Base-by-base conservation (phyloP, 2,329 filamentous ascomycete species). In the Trichoderma afroharzianum region DNA sequence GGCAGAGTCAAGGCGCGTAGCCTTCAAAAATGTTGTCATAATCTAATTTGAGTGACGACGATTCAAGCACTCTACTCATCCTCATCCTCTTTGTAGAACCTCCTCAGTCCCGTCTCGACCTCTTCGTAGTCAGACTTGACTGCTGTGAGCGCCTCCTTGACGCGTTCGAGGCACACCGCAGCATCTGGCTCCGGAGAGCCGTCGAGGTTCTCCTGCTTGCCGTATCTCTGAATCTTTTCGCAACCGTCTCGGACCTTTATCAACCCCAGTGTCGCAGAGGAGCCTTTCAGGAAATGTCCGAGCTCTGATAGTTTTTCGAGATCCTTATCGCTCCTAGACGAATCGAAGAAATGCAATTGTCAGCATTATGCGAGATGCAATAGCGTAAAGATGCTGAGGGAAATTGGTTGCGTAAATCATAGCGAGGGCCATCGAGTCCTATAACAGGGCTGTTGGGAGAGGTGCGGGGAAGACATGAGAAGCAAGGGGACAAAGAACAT, bases 201-300 rank as follows among this genome's bases (percentile, higher is more conserved):
- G 57, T 92, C 91, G 72, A 93, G 88, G 76, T 95, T 94, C 82
- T 95, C 93, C 77, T 88, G 86, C 78, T 92, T 92, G 75, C 95
- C 95, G 80, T 91, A 97, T 79, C 97, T 92, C 82, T 99, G 95
- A 78, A 99, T 98, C 86, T 97, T 94, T 83, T 98, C 95, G 84
- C 96, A 99, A 74, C 90, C 92, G 78, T 98, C 94, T 81, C 94
- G 93, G 77, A 99, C 92, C 81, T 97, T 97, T 77, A 88, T 91
- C 70, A 98, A 88, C 59, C 96, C 96, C 68, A 99, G 88, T 4
- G 96, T 98, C 50, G 96, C 95, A 9, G 95, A 98, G 7, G 95
- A 98, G 72, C 96, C 96, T 84, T 99, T 99, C 76, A 99, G 87
- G 84, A 97, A 99, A 83, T 99, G 96, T 55, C 96, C 96, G 36